Conservation (phyloP, 2,329 filamentous ascomycete genomes). For the Venturia asperata region DNA sequence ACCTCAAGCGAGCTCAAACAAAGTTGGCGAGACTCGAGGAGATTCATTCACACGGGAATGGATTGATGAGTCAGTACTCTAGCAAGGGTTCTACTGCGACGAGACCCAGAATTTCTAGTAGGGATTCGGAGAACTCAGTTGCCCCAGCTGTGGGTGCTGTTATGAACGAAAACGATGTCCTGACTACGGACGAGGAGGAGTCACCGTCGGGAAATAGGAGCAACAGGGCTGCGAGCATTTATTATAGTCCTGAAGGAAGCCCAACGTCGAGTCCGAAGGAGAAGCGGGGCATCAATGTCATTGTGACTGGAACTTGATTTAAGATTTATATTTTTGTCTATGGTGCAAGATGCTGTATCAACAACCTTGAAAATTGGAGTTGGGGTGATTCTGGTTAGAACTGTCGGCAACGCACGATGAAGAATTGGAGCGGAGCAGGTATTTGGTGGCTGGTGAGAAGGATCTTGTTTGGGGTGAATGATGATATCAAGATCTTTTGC, state of each 20-base stretch:
- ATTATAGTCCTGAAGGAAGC: not conserved
- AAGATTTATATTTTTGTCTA: not conserved
- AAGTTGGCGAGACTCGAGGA: conserved; percentile 6
- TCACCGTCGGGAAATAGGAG: not conserved
- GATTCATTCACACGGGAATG: not conserved
- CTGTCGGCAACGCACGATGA: not conserved
- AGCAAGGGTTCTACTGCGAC: not conserved
- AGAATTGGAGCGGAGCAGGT: not conserved
- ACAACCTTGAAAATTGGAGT: not conserved
- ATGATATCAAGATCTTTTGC: not conserved
- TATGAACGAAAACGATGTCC: not conserved
- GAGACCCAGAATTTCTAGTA: conserved; percentile 3
- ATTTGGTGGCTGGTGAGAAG: not conserved
- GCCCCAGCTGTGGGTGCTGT: not conserved
- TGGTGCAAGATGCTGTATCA: not conserved
- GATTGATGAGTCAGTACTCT: not conserved
- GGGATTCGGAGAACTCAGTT: not conserved
- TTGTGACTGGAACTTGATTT: not conserved
- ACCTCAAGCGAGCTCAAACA: conserved; percentile 23
- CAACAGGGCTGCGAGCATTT: not conserved
- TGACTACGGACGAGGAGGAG: conserved; percentile 3
- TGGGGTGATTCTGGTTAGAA: not conserved
- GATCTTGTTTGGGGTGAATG: not conserved
- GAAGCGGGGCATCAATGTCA: not conserved
- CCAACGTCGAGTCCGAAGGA: conserved; percentile 3